Evolutionary conservation across 2,329 filamentous ascomycete species (phyloP).

Genomic region (Clonostachys sp.): DNA sequence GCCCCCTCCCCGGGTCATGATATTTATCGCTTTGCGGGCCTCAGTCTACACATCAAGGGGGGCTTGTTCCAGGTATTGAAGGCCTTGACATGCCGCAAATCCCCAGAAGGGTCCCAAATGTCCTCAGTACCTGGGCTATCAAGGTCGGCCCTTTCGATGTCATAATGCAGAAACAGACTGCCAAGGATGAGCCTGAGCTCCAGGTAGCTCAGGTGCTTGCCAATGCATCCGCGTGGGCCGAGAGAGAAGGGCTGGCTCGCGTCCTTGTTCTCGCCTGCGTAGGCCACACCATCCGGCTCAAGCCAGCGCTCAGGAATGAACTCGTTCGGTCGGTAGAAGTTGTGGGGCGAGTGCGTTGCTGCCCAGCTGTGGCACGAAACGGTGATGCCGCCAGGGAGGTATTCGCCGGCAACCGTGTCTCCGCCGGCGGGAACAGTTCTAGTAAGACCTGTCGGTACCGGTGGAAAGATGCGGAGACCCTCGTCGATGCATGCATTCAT

Average conservation of each 20-base stretch:
- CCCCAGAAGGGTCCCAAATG: slow-evolving; percentile 15
- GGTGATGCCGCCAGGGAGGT: slow-evolving; percentile 24
- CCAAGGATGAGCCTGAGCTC: slow-evolving; percentile 45
- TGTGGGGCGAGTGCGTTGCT: slow-evolving; percentile 28
- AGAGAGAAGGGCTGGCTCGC: slow-evolving; percentile 41
- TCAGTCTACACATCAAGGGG: slow-evolving; percentile 15
- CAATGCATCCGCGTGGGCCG: slow-evolving; percentile 45
- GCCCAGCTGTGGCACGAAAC: slow-evolving; percentile 32
- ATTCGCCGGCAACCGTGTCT: slow-evolving; percentile 15
- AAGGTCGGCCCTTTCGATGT: slow-evolving; percentile 27
- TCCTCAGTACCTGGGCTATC: slow-evolving; percentile 10
- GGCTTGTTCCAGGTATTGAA: slow-evolving; percentile 20
- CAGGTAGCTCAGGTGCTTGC: slow-evolving; percentile 41
- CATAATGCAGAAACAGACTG: slow-evolving; percentile 42
- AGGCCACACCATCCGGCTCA: slow-evolving; percentile 21
- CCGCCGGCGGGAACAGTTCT: slow-evolving; percentile 20
- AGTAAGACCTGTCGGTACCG: slow-evolving; percentile 13
- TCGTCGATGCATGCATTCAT: slow-evolving; percentile 35
- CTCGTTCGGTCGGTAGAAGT: slow-evolving; percentile 36
- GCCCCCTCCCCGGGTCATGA: not conserved
- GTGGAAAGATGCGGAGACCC: slow-evolving; percentile 31
- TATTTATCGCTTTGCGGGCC: slow-evolving; percentile 3
- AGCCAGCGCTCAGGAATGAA: slow-evolving; percentile 45
- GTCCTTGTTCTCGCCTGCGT: slow-evolving; percentile 30
- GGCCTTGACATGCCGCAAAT: slow-evolving; percentile 13